phyloP scores from a whole-genome alignment of 306 rosid genomes.

The Malus orientalis region DNA sequence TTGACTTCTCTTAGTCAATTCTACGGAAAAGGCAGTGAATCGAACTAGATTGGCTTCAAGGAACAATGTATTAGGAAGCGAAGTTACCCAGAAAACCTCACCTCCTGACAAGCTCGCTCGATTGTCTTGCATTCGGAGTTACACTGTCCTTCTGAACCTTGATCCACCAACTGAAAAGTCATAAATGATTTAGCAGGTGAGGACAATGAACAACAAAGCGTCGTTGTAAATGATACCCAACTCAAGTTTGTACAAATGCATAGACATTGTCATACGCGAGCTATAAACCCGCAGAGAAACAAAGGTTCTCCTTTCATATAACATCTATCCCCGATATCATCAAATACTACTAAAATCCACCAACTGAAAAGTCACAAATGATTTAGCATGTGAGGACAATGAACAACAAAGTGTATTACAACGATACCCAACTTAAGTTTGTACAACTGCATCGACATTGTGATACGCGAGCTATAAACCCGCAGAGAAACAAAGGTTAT shows the following conservation, averaged over 20 bases:
- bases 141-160: slow-evolving; percentile 94
- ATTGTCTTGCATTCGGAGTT: slow-evolving; percentile 95
- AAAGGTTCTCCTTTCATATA: too few relatives aligned
- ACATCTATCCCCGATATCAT: too few relatives aligned
- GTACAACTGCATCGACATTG: neutral
- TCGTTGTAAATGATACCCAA: neutral
- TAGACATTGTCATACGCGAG: too few relatives aligned
- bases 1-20: neutral
- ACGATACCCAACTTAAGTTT: neutral
- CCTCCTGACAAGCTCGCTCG: slow-evolving; percentile 91
- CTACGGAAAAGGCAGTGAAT: neutral
- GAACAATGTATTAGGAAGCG: neutral
- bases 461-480: neutral
- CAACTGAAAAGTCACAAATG: slow-evolving; percentile 40
- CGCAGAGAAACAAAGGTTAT: neutral
- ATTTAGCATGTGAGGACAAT: neutral
- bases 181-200: neutral
- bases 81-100: slow-evolving; percentile 9
- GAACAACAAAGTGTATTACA: neutral
- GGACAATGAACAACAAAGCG: neutral
- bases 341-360: slow-evolving; percentile 25
- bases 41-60: neutral
- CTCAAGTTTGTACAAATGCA: neutral
- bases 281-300: too few relatives aligned
- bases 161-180: slow-evolving; percentile 65